These are phyloP conservation scores for Auriscalpium microsporum DNA, from an alignment of 768 basidiomycete species.

Conservation along the genomic window DNA sequence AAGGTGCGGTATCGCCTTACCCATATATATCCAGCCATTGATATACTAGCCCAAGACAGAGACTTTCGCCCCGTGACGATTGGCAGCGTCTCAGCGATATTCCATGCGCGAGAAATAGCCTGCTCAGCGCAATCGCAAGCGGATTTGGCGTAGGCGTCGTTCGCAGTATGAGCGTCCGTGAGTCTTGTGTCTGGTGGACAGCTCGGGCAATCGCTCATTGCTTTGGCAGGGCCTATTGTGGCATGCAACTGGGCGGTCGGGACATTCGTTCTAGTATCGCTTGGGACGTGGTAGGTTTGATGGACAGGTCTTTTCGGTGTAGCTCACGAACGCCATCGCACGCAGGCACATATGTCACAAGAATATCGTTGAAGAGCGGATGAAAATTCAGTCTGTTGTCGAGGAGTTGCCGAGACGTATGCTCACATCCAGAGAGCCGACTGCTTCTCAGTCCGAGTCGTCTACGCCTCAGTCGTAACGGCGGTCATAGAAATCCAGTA, in stretches of 20 bases:
- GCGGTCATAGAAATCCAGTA: not conserved
- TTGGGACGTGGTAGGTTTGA: slow-evolving; percentile 56
- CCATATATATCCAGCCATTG: not conserved
- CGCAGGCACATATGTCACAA: slow-evolving; percentile 58
- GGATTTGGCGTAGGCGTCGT: slow-evolving; percentile 72
- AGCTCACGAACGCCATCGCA: not conserved
- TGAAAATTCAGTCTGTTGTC: slow-evolving; percentile 45
- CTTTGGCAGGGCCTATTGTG: slow-evolving; percentile 42
- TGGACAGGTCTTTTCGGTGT: too few relatives aligned
- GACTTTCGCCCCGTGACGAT: slow-evolving; percentile 41
- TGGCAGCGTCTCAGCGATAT: slow-evolving; percentile 55
- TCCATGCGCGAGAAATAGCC: slow-evolving; percentile 69
- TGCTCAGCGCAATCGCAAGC: slow-evolving; percentile 72
- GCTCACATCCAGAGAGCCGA: slow-evolving; percentile 31
- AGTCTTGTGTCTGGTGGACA: slow-evolving; percentile 18
- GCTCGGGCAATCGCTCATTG: not conserved
- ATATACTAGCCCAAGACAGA: slow-evolving; percentile 28
- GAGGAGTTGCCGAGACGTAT: slow-evolving; percentile 53
- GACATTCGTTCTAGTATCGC: slow-evolving; percentile 58
- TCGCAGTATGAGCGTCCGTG: slow-evolving; percentile 57
- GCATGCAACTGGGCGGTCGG: slow-evolving; percentile 77
- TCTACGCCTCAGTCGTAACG: too few relatives aligned
- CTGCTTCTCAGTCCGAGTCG: too few relatives aligned
- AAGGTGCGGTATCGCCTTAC: slow-evolving; percentile 19
- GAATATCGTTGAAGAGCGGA: slow-evolving; percentile 44